Evolutionary conservation across 257 asterid genomes (phyloP).

Genomic region (Cinchona pubescens): DNA sequence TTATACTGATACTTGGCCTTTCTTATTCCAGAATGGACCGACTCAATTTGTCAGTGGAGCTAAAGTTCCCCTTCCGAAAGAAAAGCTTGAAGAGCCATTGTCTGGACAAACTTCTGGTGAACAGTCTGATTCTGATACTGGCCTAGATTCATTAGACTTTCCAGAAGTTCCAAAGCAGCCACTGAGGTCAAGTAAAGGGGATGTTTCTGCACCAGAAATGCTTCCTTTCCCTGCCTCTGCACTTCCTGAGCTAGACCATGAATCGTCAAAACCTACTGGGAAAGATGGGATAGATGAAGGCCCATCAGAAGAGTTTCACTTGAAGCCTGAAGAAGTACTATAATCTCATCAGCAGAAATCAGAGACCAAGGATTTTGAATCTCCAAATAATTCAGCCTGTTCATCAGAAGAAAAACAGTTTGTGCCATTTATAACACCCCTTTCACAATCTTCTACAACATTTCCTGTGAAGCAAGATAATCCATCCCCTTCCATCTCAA

Average conservation of each 20-base stretch:
- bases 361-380: conserved; percentile 24
- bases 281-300: conserved; percentile 17
- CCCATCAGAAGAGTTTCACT: conserved; percentile 16
- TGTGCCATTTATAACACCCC: conserved; percentile 63
- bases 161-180: conserved; percentile 83
- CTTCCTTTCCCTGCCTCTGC: conserved; percentile 85
- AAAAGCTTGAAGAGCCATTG: conserved; percentile 41
- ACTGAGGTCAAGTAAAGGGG: conserved; percentile 42
- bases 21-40: conserved; percentile 70
- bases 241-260: conserved; percentile 54
- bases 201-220: conserved; percentile 63
- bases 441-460: conserved; percentile 37
- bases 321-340: conserved; percentile 7
- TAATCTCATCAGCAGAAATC: conserved; percentile 31
- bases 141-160: conserved; percentile 56
- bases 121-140: conserved; percentile 55
- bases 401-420: conserved; percentile 47
- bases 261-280: conserved; percentile 31
- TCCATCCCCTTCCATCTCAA: conserved; percentile 25
- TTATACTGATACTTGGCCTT: conserved; percentile 14
- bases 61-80: conserved; percentile 60
- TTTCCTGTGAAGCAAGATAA: conserved; percentile 25
- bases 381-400: conserved; percentile 14
- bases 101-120: conserved; percentile 42
- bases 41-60: conserved; percentile 61